Conservation (phyloP, 208 protist species). For the Strigomonas culicis region DNA sequence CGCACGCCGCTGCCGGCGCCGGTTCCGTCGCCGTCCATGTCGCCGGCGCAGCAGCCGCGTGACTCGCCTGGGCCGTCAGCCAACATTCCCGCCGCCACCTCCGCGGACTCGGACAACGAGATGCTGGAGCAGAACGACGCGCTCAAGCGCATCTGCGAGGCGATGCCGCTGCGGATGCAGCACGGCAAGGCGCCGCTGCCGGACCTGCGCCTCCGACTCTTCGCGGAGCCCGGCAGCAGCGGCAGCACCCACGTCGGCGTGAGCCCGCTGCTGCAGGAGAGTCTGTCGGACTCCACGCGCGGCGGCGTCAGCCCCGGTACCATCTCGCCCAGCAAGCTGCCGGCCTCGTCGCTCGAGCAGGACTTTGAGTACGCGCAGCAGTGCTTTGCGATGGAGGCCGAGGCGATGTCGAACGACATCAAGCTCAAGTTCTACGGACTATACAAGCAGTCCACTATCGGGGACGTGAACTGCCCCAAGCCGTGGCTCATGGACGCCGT, state of each 20-base stretch:
- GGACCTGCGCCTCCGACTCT: slow-evolving; percentile 30
- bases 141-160: slow-evolving; percentile 27
- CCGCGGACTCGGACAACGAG: slow-evolving; percentile 14
- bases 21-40: too few relatives aligned
- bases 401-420: slow-evolving; percentile 42
- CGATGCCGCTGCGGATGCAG: slow-evolving; percentile 41
- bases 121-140: slow-evolving; percentile 23
- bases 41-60: slow-evolving; percentile 12
- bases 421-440: slow-evolving; percentile 87
- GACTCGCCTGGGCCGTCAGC: not conserved
- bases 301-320: slow-evolving; percentile 18
- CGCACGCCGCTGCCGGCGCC: not conserved
- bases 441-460: slow-evolving; percentile 86
- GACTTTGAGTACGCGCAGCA: slow-evolving; percentile 58
- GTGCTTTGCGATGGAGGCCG: slow-evolving; percentile 38
- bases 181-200: slow-evolving; percentile 49
- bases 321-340: slow-evolving; percentile 12
- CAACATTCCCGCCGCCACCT: not conserved
- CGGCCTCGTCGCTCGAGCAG: slow-evolving; percentile 18
- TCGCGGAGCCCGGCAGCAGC: slow-evolving; percentile 18
- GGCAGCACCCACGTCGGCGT: slow-evolving; percentile 8
- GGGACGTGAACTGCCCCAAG: slow-evolving; percentile 65
- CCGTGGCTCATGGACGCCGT: slow-evolving; percentile 80
- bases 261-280: not conserved
- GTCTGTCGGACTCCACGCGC: slow-evolving; percentile 5